Evolutionary conservation across 208 protist species (phyloP), one percentile per base, ranked within the genome.

Genomic region (Trypanosoma lewisi): DNA sequence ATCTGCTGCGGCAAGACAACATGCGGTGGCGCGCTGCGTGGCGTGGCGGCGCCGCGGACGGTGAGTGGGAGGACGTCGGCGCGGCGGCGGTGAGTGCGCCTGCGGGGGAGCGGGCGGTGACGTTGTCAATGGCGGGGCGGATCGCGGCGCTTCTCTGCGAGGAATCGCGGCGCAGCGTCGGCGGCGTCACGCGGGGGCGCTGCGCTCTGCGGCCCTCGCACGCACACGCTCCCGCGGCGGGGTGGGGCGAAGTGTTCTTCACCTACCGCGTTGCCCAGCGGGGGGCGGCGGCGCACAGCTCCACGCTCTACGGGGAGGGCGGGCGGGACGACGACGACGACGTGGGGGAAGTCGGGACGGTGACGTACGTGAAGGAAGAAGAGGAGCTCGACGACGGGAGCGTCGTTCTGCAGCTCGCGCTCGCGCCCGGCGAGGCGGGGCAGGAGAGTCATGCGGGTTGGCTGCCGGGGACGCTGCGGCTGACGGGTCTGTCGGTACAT

Each of bases 401-500:
- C 31, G 31, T 27, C 5, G 23, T 21, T n/a, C n/a, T n/a, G n/a
- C n/a, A n/a, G n/a, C n/a, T n/a, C n/a, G n/a, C n/a, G n/a, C n/a
- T n/a, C n/a, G n/a, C n/a, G n/a, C n/a, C n/a, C n/a, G n/a, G n/a
- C n/a, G n/a, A n/a, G n/a, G n/a, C n/a, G n/a, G n/a, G n/a, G n/a
- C n/a, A n/a, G n/a, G 39, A 33, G 23, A 39, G 50, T 31, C 25
- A 25, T 14, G 23, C 17, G 4, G 33, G 17, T 27, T 65, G 58
- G 58, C 23, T 79, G 17, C 68, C 74, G 1, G n/a, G 39, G 4
- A 30, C 42, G 14, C 17, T 88, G 41, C 69, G 72, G 56, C 33
- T 91, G 27, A 50, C 41, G 19, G 83, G 79, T 7, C 11, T 63
- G 2, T 78, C 45, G 60, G 56, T 48, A 61, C 72, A n/a, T n/a